These are phyloP conservation scores for Jamesozyma lodderae DNA, from an alignment of 805 yeast species.

Conservation along the genomic window DNA sequence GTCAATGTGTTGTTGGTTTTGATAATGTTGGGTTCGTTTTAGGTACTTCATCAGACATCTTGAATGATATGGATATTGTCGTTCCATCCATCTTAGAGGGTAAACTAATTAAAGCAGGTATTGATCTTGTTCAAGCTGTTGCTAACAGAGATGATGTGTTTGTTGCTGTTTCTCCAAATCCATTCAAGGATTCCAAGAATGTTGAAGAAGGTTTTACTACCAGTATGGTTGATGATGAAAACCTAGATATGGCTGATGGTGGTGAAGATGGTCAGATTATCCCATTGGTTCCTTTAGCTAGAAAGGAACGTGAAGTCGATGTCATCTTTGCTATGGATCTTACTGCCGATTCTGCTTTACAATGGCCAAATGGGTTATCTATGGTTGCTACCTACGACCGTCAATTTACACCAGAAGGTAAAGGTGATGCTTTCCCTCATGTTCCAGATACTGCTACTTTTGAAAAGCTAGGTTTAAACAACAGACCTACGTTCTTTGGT, in stretches of 20 bases:
- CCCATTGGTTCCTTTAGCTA: constrained; percentile 57
- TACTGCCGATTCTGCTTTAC: constrained; percentile 47
- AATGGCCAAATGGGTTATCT: constrained; percentile 64
- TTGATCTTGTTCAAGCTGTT: constrained; percentile 31
- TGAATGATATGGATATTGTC: constrained; percentile 52
- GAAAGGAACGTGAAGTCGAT: constrained; percentile 50
- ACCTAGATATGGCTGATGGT: constrained; percentile 56
- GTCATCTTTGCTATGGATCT: constrained; percentile 59
- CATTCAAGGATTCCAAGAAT: constrained; percentile 42
- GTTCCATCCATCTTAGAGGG: constrained; percentile 40
- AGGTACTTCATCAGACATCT: constrained; percentile 76
- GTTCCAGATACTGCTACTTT: constrained; percentile 66
- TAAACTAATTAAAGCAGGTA: constrained; percentile 31
- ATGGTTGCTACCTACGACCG: constrained; percentile 47
- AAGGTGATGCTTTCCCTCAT: constrained; percentile 62
- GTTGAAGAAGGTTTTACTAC: constrained; percentile 25
- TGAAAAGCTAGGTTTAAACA: constrained; percentile 48
- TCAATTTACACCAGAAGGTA: constrained; percentile 47
- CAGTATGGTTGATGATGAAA: constrained; percentile 33
- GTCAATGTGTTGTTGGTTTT: constrained; percentile 53
- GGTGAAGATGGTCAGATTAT: constrained; percentile 60
- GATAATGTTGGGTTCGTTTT: constrained; percentile 76
- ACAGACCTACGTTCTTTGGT: constrained; percentile 74
- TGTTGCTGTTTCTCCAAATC: constrained; percentile 61
- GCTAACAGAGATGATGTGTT: constrained; percentile 17